Evolutionary conservation across 2,329 filamentous ascomycete species (phyloP).

Genomic region (Xylariaceae sp.): DNA sequence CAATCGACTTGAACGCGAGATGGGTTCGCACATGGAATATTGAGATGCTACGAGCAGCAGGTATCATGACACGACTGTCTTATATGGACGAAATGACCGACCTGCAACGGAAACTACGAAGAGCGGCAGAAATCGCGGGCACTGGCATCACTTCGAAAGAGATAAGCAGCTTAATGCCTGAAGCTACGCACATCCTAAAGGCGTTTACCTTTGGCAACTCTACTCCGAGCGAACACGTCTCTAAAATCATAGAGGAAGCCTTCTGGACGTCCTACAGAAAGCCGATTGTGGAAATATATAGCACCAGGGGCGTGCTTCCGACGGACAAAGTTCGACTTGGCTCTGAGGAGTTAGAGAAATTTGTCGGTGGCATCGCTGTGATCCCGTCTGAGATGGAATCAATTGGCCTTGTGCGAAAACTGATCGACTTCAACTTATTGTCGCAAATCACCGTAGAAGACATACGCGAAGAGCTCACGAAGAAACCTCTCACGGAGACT

Average conservation of each 20-base stretch:
- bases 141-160: conserved; percentile 56
- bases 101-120: conserved; percentile 57
- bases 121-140: conserved; percentile 39
- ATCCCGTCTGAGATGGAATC: conserved; percentile 71
- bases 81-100: conserved; percentile 84
- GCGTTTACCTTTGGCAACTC: conserved; percentile 88
- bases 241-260: conserved; percentile 83
- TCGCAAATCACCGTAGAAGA: conserved; percentile 81
- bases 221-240: conserved; percentile 78
- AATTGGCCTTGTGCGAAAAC: conserved; percentile 69
- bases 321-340: conserved; percentile 76
- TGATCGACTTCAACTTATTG: conserved; percentile 82
- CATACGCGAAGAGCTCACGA: conserved; percentile 75
- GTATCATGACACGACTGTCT: conserved; percentile 81
- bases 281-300: conserved; percentile 80
- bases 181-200: conserved; percentile 75
- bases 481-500: conserved; percentile 69
- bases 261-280: conserved; percentile 91
- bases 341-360: conserved; percentile 59
- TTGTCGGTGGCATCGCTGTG: conserved; percentile 84
- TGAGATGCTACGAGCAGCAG: conserved; percentile 85
- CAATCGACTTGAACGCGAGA: conserved; percentile 91
- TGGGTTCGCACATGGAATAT: conserved; percentile 95
- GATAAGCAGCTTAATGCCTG: conserved; percentile 64
- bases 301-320: conserved; percentile 79